Base-by-base conservation (phyloP, 129 eudicot genomes). In the Flaveria brownii region DNA sequence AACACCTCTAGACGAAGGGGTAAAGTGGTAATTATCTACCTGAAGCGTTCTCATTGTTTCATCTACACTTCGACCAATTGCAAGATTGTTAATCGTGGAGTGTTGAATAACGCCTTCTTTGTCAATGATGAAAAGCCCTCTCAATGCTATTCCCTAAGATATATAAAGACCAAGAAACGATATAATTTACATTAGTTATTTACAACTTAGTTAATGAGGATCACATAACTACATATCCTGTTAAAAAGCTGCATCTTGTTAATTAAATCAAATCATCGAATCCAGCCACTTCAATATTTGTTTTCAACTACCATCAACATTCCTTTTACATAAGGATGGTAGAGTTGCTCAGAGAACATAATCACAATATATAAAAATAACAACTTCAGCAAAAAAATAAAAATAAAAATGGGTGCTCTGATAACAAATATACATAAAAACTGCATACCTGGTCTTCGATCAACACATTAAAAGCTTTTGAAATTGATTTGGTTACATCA, bases 31-130 rank as follows among this genome's bases (percentile, higher is more conserved):
- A 39, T 33, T 57, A 39, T 39, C 20, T 51, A 93, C 98, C 97
- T 93, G 98, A 60, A 90, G 98, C n/a, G 98, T 93, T 88, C 98
- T 90, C 86, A 88, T 72, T 56, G 98, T 91, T 84, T 91, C 97
- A 81, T 93, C 98, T 57, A 93, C 98, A 76, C 98, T 93, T 55
- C 98, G 85, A 49, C 98, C 98, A 62, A 93, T 90, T 45, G 90
- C 97, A 51, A 93, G 97, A 84, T 93, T 93, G 88, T 93, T 93
- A 52, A 93, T 87, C 59, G 98, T 93, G 14, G 98, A 93, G 84
- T 93, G 98, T 74, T 93, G 98, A 81, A 93, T 93, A 49, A 93
- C 88, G 14, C 98, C 98, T 84, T 93, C 98, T 81, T 90, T 93
- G 84, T 93, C 98, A 17, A 93, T 93, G 67, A 93, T 87, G 59